Evolutionary conservation across 805 yeast species (phyloP).

Genomic region (Starmerella roubikii): DNA sequence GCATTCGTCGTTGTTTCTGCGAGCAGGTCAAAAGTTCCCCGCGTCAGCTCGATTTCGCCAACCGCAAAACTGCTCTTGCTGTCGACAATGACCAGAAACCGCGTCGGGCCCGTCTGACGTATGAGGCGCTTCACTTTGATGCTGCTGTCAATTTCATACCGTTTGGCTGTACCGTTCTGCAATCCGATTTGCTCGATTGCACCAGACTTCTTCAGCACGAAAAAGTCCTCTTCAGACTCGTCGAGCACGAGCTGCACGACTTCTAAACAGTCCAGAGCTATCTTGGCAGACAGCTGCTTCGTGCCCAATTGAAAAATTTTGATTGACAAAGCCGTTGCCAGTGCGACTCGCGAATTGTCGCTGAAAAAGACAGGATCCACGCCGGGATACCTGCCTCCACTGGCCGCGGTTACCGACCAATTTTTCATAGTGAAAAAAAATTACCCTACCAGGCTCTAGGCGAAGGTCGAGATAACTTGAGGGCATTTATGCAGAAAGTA

Average conservation of each 20-base stretch:
- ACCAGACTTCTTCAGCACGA: constrained; percentile 20
- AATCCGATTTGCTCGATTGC: constrained; percentile 14
- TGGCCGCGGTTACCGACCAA: constrained; percentile 24
- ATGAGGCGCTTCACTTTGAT: constrained; percentile 12
- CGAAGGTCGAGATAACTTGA: too few relatives aligned
- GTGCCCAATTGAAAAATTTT: constrained; percentile 28
- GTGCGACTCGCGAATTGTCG: constrained; percentile 25
- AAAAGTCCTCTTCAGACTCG: constrained; percentile 20
- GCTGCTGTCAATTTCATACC: constrained; percentile 4
- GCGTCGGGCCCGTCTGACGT: neutral
- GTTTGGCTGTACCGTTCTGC: constrained; percentile 5
- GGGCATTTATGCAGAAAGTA: too few relatives aligned
- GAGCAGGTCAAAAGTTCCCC: constrained; percentile 4
- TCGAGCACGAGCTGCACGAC: constrained; percentile 25
- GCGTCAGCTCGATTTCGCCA: constrained; percentile 4
- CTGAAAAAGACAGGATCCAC: constrained; percentile 27
- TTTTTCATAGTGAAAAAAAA: constrained; percentile 4
- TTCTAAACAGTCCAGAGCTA: constrained; percentile 24
- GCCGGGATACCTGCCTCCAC: constrained; percentile 28
- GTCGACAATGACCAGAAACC: constrained; percentile 10
- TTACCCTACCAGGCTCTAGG: neutral
- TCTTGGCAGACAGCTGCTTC: constrained; percentile 25
- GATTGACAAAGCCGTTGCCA: constrained; percentile 28
- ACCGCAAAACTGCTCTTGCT: constrained; percentile 7
- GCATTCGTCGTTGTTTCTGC: constrained; percentile 1